Conservation (phyloP, 2,329 filamentous ascomycete species). For the Nectriaceae sp. region DNA sequence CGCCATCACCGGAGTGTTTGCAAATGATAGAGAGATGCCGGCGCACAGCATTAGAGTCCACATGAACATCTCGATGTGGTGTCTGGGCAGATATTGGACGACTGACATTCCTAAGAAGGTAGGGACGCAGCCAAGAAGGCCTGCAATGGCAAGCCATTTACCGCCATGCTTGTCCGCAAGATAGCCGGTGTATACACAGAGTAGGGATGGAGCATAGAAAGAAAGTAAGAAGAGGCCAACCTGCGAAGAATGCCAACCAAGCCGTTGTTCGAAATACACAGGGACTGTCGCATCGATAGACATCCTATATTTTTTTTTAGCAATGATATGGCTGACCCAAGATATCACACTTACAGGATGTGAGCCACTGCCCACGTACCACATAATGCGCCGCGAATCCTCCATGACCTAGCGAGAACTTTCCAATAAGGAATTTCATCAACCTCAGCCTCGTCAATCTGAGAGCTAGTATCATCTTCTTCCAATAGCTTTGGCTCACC, state of each 20-base stretch:
- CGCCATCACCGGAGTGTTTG: constrained; percentile 15
- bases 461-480: not conserved
- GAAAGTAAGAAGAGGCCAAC: constrained; percentile 10
- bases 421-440: not conserved
- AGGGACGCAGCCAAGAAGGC: constrained; percentile 10
- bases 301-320: constrained; percentile 8
- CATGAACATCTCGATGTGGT: constrained; percentile 2
- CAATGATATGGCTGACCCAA: not conserved
- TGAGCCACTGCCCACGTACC: constrained; percentile 15
- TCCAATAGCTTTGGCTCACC: not conserved
- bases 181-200: constrained; percentile 9
- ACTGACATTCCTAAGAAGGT: constrained; percentile 9
- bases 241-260: constrained; percentile 2
- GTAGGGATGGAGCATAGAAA: constrained; percentile 13
- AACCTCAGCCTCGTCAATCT: not conserved
- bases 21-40: constrained; percentile 12
- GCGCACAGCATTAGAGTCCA: constrained; percentile 13
- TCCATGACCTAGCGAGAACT: constrained; percentile 9
- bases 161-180: constrained; percentile 14
- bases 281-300: constrained; percentile 12
- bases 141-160: constrained; percentile 10
- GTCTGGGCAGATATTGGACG: constrained; percentile 3
- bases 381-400: constrained; percentile 10
- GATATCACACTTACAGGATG: constrained; percentile 9
- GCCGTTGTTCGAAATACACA: constrained; percentile 8